Conservation (phyloP, 2,329 filamentous ascomycete genomes). For the Talaromyces sp. region DNA sequence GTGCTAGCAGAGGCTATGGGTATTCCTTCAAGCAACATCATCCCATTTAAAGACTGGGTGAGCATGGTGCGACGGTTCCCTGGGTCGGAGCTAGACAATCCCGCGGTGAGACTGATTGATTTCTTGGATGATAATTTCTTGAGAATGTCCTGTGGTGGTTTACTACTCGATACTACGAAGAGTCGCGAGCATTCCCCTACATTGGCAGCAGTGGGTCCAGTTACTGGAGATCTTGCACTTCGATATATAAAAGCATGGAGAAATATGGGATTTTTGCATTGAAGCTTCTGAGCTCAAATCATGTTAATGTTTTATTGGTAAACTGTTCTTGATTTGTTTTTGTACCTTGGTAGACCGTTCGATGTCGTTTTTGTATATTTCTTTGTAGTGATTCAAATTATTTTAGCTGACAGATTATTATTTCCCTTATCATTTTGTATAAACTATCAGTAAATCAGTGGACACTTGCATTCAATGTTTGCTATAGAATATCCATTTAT, state of each 20-base stretch:
- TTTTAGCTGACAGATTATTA: not conserved
- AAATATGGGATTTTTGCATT: not conserved
- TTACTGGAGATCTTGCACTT: constrained; percentile 29
- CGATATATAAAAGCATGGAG: constrained; percentile 29
- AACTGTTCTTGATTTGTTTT: not conserved
- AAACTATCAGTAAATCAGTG: not conserved
- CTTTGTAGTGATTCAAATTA: not conserved
- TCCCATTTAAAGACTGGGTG: constrained; percentile 44
- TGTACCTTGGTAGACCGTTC: not conserved
- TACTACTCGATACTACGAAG: constrained; percentile 39
- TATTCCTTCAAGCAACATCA: constrained; percentile 27
- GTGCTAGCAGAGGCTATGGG: constrained; percentile 34
- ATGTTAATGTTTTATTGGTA: not conserved
- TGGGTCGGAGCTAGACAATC: constrained; percentile 24
- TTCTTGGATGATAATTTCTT: constrained; percentile 33
- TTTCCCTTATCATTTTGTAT: not conserved
- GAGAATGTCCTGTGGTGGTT: constrained; percentile 47
- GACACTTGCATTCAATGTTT: not conserved
- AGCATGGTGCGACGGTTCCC: constrained; percentile 29
- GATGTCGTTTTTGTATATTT: not conserved
- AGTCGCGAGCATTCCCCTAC: constrained; percentile 37
- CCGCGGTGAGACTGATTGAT: constrained; percentile 27
- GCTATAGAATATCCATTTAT: not conserved
- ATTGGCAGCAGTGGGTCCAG: constrained; percentile 30
- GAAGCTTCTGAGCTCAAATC: not conserved